phyloP scores from a whole-genome alignment of 768 basidiomycete genomes.

The Russula abietina region DNA sequence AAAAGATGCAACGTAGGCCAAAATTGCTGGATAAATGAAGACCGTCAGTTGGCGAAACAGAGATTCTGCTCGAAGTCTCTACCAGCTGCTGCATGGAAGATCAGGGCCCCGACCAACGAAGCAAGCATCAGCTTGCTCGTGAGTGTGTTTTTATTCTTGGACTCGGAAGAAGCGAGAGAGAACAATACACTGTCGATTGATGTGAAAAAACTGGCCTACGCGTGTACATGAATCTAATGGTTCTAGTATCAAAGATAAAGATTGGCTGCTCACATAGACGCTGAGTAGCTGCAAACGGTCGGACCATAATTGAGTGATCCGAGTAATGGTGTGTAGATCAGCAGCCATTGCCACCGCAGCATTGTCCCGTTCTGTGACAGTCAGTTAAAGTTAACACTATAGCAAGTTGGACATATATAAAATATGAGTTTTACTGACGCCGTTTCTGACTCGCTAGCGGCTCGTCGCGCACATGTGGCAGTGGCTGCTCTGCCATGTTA shows the following conservation, averaged over 20 bases:
- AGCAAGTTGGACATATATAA: not conserved
- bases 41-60: not conserved
- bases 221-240: not conserved
- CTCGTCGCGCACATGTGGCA: not conserved
- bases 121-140: slow-evolving; percentile 13
- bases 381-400: not conserved
- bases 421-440: not conserved
- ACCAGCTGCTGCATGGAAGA: slow-evolving; percentile 21
- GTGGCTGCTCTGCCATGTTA: not conserved
- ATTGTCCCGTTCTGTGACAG: slow-evolving; percentile 1
- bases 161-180: slow-evolving; percentile 15
- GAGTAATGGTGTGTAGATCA: slow-evolving; percentile 15
- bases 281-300: slow-evolving; percentile 17
- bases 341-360: slow-evolving; percentile 3
- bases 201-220: slow-evolving; percentile 20
- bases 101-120: slow-evolving; percentile 13
- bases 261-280: slow-evolving; percentile 16
- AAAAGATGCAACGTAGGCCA: slow-evolving; percentile 20
- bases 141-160: not conserved
- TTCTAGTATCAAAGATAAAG: not conserved
- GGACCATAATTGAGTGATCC: slow-evolving; percentile 18
- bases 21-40: slow-evolving; percentile 9
- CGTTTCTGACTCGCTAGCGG: not conserved
- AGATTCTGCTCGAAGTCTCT: not conserved
- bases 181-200: slow-evolving; percentile 22